Percentiles rank a stretch among this genome's conserved stretches.
Evolutionary conservation across 2,329 filamentous ascomycete genomes (phyloP).

Genomic region (Neonectria punicea): DNA sequence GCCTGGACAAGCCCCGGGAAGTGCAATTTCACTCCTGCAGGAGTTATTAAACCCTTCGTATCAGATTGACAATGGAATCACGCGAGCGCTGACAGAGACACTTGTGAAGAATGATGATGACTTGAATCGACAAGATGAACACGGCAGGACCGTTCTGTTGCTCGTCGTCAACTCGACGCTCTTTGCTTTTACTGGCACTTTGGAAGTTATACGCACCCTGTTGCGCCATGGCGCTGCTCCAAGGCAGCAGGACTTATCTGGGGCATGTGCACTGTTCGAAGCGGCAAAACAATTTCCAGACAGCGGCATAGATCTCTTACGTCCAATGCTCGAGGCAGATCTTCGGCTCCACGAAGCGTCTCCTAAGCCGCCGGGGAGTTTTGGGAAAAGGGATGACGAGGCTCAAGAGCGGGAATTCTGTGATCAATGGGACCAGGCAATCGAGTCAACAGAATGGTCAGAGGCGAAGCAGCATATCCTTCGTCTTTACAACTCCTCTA

Average conservation of each 20-base stretch:
- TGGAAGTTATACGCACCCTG: background rate
- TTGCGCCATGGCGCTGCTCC: background rate
- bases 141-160: background rate
- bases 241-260: background rate
- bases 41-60: background rate
- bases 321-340: background rate
- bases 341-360: background rate
- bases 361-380: background rate
- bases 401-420: background rate
- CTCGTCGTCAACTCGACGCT: background rate
- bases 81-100: background rate
- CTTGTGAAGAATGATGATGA: constrained; percentile 2
- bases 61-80: background rate
- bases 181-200: background rate
- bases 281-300: background rate
- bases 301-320: background rate
- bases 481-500: too few species aligned
- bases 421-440: background rate
- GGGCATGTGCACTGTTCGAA: background rate
- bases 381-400: background rate
- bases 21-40: background rate
- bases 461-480: background rate
- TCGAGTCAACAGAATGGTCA: background rate
- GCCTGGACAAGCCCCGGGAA: background rate
- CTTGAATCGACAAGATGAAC: background rate